Conservation (phyloP, 768 basidiomycete species). For the Russula lepida region DNA sequence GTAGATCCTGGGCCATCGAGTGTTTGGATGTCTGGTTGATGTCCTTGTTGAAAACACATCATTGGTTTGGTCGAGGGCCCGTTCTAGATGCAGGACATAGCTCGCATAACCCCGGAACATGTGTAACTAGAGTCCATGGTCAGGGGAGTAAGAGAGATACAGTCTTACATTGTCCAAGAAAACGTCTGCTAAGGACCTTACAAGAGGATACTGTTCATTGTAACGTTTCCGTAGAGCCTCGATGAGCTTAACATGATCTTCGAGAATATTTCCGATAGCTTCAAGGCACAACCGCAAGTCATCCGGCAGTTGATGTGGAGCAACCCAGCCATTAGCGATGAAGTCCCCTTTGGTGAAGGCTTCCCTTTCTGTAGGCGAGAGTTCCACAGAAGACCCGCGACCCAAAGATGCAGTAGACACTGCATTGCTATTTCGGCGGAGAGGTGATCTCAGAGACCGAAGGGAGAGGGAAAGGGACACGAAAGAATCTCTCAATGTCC, state of each 20-base stretch:
- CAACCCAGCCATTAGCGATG: constrained; percentile 43
- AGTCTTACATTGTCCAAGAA: constrained; percentile 80
- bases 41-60: constrained; percentile 55
- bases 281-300: constrained; percentile 81
- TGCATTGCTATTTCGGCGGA: constrained; percentile 42
- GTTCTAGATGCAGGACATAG: constrained; percentile 90
- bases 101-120: constrained; percentile 90
- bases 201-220: constrained; percentile 92
- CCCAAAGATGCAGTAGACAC: constrained; percentile 70
- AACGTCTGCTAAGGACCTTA: constrained; percentile 86
- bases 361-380: constrained; percentile 40
- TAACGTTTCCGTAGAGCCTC: constrained; percentile 84
- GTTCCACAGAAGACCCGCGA: constrained; percentile 49
- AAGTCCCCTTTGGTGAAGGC: constrained; percentile 40
- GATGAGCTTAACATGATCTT: constrained; percentile 80
- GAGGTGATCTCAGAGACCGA: constrained; percentile 61
- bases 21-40: constrained; percentile 67
- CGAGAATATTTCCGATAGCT: constrained; percentile 77
- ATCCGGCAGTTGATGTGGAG: constrained; percentile 78
- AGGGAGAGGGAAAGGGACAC: constrained; percentile 76
- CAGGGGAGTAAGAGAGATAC: constrained; percentile 1
- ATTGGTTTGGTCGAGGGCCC: constrained; percentile 82
- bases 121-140: constrained; percentile 54
- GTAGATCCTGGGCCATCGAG: constrained; percentile 74
- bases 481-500: constrained; percentile 35